Evolutionary conservation across 768 basidiomycete genomes (phyloP).

Genomic region (Pleurotus sapidus): DNA sequence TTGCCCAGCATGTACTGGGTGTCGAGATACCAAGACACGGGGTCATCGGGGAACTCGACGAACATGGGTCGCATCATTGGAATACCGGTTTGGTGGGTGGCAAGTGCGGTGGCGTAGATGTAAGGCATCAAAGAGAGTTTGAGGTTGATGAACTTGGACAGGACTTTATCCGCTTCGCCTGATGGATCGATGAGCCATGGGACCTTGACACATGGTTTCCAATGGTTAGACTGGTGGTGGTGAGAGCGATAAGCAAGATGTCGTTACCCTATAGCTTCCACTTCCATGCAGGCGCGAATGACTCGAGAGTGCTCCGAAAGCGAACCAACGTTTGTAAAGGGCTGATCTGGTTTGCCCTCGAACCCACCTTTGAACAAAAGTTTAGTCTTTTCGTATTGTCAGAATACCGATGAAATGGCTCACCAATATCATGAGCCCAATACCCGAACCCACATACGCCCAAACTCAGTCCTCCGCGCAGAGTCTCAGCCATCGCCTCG

Average conservation of each 20-base stretch:
- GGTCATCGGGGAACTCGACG: constrained; percentile 31
- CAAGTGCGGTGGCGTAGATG: constrained; percentile 27
- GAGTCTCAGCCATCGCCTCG: constrained; percentile 47
- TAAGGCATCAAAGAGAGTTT: constrained; percentile 48
- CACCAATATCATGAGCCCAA: constrained; percentile 46
- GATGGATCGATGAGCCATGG: constrained; percentile 43
- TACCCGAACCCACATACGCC: constrained; percentile 41
- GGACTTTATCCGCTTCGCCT: constrained; percentile 31
- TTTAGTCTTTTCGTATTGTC: no score
- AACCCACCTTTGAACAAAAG: constrained; percentile 16
- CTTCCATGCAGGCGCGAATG: constrained; percentile 46
- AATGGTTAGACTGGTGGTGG: no score
- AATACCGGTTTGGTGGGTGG: constrained; percentile 26
- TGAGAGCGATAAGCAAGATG: no score
- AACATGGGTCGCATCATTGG: constrained; percentile 33
- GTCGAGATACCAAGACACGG: constrained; percentile 26
- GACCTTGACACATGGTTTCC: constrained; percentile 15
- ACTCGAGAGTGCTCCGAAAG: constrained; percentile 34
- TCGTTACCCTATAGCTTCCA: constrained; percentile 40
- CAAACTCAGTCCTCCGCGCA: constrained; percentile 41
- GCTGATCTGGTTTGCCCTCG: constrained; percentile 34
- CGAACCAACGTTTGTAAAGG: constrained; percentile 45
- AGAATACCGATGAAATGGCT: constrained; percentile 10
- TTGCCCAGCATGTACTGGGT: constrained; percentile 30
- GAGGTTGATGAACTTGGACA: constrained; percentile 36